These are phyloP conservation scores for Lentinula aciculospora DNA, from an alignment of 768 basidiomycete species.

Conservation along the genomic window DNA sequence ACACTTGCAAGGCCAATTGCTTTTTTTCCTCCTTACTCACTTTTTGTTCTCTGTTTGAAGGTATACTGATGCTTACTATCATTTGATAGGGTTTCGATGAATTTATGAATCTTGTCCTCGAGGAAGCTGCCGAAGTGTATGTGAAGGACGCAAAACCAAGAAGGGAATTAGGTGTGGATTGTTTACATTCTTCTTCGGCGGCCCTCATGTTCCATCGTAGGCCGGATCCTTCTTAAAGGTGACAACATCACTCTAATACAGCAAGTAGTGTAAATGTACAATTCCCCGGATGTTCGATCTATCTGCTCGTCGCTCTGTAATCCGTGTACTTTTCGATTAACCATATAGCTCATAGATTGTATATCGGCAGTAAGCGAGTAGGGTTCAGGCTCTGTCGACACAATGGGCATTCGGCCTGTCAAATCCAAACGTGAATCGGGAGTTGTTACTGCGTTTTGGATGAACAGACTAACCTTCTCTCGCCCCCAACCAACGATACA, in stretches of 20 bases:
- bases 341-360: constrained; percentile 57
- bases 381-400: constrained; percentile 75
- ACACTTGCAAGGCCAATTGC: constrained; percentile 26
- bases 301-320: background rate
- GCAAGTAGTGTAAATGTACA: constrained; percentile 34
- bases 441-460: background rate
- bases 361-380: constrained; percentile 68
- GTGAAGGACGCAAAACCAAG: constrained; percentile 86
- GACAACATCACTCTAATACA: constrained; percentile 99
- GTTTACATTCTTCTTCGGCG: background rate
- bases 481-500: constrained; percentile 87
- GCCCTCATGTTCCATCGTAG: constrained; percentile 31
- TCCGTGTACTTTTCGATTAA: background rate
- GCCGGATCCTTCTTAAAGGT: constrained; percentile 93
- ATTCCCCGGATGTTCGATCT: background rate
- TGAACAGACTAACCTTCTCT: constrained; percentile 57
- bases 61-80: constrained; percentile 17
- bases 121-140: constrained; percentile 89
- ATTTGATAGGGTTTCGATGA: constrained; percentile 90
- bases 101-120: constrained; percentile 97
- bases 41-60: constrained; percentile 2
- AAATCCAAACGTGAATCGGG: background rate
- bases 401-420: constrained; percentile 78
- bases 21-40: background rate
- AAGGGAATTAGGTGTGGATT: constrained; percentile 68